Evolutionary conservation across 139 green algal genomes (phyloP), one percentile per base, ranked within the genome.

Genomic region (Tetradesmus obliquus): DNA sequence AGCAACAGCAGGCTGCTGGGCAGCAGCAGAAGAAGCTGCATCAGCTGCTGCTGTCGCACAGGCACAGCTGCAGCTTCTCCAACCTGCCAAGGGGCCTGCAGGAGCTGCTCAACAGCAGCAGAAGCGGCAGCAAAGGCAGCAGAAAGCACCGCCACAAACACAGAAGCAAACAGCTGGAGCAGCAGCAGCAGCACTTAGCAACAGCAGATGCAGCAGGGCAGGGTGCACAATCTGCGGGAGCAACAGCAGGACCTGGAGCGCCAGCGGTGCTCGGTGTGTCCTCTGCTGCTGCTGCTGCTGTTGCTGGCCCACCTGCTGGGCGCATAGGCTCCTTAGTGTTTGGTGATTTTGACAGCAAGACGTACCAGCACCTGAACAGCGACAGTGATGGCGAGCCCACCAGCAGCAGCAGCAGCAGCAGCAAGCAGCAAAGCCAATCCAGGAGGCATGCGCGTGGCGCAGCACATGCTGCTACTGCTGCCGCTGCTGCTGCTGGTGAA

Each of bases 181-280:
- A 88, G 88, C 88, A 91, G 88, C 79, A 92, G 80, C 81, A 79
- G 86, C 86, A 88, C 15, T 15, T n/a, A 87, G 71, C 82, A 79
- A 15, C 84, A 62, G 79, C 84, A 69, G 84, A 2, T n/a, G 74
- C 72, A 84, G 60, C 58, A 79, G 22, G 1, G 32, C 17, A 2
- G 71, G 80, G 66, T 24, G 53, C 9, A n/a, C n/a, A 54, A 5
- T 53, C 79, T 8, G 80, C 74, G 82, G 88, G 2, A 87, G 24
- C 9, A 91, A 19, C 85, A 90, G 79, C 79, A 81, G 88, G 60
- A 82, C 62, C 88, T 76, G 53, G 6, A 69, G 79, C 22, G 17
- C 19, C 55, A 89, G 86, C 69, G 6, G 45, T 1, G n/a, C 19
- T 0, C 4, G 10, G 2, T 55, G 55, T 55, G 19, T 32, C 17